Base-by-base conservation (phyloP, 345 rosid genomes). In the Combretum micranthum region DNA sequence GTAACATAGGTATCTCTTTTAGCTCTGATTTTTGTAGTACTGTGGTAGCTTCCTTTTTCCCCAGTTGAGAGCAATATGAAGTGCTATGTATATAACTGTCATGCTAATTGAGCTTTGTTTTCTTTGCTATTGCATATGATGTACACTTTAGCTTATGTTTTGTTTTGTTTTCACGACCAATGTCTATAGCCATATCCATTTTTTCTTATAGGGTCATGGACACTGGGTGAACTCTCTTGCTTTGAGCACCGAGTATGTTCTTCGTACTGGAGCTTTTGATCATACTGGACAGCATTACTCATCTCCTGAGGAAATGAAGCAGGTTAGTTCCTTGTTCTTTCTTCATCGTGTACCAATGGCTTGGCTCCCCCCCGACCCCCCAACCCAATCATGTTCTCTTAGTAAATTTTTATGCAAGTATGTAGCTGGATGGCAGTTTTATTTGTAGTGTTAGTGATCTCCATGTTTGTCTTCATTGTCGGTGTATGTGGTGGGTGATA, bases 171-270 rank as follows among this genome's bases (percentile, higher is more conserved):
- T 50, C 18, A 12, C 55, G 8, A 42, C 19, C 16, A 16, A 45
- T n/a, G 25, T 47, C 55, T 56, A 43, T 17, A 61, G 46, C 18
- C 54, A 53, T 47, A 12, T 55, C 54, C 46, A 57, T 13, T 58
- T 11, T 44, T 58, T 60, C 54, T 68, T 65, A 19, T 48, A 92
- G 96, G 98, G 98, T 73, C 98, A 91, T 74, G 98, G 90, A 10
- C 96, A 87, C 77, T 89, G 98, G 98, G 87, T 92, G 50, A 92
- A 92, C 64, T 86, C 98, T 54, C 96, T 92, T 72, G 97, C 97
- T 42, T 69, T 87, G 68, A 92, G 96, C 83, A 92, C 97, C 0
- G 98, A 88, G 50, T 88, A 86, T 63, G 93, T 86, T 71, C 97
- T 92, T 53, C 85, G 94, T 6, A 88, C 97, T 43, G 97, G 96